Evolutionary conservation across 495 filamentous ascomycete species (phyloP).

Genomic region (Penicillium ucsense): DNA sequence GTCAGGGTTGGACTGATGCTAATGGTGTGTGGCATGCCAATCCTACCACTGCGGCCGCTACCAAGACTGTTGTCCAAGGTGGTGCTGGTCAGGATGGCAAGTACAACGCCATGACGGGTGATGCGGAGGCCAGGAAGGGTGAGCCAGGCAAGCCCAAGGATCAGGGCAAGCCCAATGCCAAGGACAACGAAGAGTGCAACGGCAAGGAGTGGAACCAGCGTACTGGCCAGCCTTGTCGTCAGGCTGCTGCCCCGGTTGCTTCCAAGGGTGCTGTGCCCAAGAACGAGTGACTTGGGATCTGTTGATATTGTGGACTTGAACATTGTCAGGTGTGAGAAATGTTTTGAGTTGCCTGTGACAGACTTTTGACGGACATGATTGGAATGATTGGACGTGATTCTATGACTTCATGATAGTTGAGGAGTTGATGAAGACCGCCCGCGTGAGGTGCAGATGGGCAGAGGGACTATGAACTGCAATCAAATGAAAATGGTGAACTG

Average conservation of each 20-base stretch:
- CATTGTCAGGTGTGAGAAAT: no score
- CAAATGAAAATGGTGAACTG: no score
- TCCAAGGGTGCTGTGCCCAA: no score
- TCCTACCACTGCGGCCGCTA: background rate
- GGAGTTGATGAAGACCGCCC: no score
- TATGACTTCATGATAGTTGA: no score
- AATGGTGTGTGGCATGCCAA: constrained; percentile 8
- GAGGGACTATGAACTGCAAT: no score
- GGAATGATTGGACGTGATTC: no score
- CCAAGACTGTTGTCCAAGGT: background rate
- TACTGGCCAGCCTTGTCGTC: background rate
- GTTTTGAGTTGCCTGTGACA: no score
- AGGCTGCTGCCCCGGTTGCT: background rate
- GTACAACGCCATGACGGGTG: constrained; percentile 1
- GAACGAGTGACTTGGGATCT: no score
- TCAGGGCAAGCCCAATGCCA: constrained; percentile 3
- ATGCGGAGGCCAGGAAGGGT: constrained; percentile 3
- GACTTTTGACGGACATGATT: no score
- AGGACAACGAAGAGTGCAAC: background rate
- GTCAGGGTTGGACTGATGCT: constrained; percentile 9
- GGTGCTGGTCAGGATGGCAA: background rate
- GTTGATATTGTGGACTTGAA: no score
- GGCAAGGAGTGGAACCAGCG: constrained; percentile 6
- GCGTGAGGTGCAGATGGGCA: no score
- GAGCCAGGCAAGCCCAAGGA: constrained; percentile 3